Evolutionary conservation across 2,329 filamentous ascomycete genomes (phyloP), one percentile per base, ranked within the genome.

Genomic region (Neocatenulostroma microsporum): DNA sequence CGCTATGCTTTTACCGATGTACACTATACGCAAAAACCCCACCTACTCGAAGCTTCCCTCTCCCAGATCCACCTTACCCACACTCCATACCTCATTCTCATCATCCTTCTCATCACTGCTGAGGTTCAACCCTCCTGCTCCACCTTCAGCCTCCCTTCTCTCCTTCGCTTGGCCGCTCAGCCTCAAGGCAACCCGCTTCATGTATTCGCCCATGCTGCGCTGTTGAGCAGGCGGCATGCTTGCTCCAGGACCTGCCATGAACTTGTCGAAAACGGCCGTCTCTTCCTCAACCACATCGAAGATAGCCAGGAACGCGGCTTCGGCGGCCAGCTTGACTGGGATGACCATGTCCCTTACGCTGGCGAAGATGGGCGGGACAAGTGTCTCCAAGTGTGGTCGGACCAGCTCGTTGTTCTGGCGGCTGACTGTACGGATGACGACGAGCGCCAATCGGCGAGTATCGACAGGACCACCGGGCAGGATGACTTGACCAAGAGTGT

Each of bases 171-270:
- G 91, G 13, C 70, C 75, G n/a, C 84, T 89, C 14, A 96, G 66
- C 50, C 88, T 76, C 54, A 89, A 62, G 1, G 86, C 86, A 46
- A 98, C 84, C 27, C 91, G 73, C 72, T 94, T 94, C 68, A 96
- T 96, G 66, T 98, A 98, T 61, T 98, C 91, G 41, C 80, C 75
- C 82, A 98, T 95, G 60, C 82, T 87, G 50, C 89, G 75, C 72
- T 93, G 91, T 13, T 78, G 78, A 26, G 76, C 81, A 0, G 84
- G 64, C 8, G 79, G 71, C 41, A 95, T 62, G 3, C 77, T 74
- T 34, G 75, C 74, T 5, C 74, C 76, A 1, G 80, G 70, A 0
- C 79, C 78, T 9, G 75, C 70, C 68, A 95, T 80, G 63, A 87
- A 96, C 64, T 88, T 88, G 51, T 95, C 88, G 59, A 95, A 96